phyloP scores from a whole-genome alignment of 495 filamentous ascomycete genomes.

The Aspergillus cavernicola region DNA sequence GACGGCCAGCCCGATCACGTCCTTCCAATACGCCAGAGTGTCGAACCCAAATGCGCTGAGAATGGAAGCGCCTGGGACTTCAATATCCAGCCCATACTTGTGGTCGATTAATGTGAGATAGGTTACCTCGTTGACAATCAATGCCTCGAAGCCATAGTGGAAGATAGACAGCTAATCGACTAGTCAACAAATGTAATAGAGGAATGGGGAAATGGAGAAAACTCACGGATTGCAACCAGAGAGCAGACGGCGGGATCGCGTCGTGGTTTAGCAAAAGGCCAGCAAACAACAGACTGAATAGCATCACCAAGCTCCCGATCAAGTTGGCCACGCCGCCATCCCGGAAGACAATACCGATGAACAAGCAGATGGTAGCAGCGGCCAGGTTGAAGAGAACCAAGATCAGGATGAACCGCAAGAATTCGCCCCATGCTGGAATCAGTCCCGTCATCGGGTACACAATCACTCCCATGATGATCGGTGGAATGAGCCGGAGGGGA shows the following conservation, averaged over 20 bases:
- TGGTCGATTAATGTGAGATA: conserved; percentile 85
- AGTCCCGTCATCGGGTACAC: conserved; percentile 99
- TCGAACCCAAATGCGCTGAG: conserved; percentile 91
- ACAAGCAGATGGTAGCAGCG: conserved; percentile 86
- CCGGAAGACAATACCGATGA: conserved; percentile 93
- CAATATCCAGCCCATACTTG: conserved; percentile 93
- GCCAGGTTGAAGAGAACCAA: conserved; percentile 95
- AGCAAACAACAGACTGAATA: conserved; percentile 93
- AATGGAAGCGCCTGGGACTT: conserved; percentile 92
- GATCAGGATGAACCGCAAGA: conserved; percentile 87
- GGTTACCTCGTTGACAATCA: conserved; percentile 97
- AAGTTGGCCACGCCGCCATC: conserved; percentile 91
- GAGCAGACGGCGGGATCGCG: conserved; percentile 74
- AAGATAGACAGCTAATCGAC: conserved; percentile 80
- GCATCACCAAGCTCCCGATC: conserved; percentile 93
- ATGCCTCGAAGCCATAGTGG: conserved; percentile 94
- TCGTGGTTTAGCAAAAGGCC: conserved; percentile 92
- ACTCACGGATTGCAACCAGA: conserved; percentile 84
- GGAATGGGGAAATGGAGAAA: background rate
- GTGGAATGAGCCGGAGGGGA: conserved; percentile 87
- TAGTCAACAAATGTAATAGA: conserved; percentile 14
- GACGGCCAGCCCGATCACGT: conserved; percentile 75
- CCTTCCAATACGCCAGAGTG: conserved; percentile 75
- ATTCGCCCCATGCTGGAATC: conserved; percentile 74
- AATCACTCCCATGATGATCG: conserved; percentile 94